Evolutionary conservation across 129 eudicot genomes (phyloP).

Genomic region (Helianthus tuberosus): DNA sequence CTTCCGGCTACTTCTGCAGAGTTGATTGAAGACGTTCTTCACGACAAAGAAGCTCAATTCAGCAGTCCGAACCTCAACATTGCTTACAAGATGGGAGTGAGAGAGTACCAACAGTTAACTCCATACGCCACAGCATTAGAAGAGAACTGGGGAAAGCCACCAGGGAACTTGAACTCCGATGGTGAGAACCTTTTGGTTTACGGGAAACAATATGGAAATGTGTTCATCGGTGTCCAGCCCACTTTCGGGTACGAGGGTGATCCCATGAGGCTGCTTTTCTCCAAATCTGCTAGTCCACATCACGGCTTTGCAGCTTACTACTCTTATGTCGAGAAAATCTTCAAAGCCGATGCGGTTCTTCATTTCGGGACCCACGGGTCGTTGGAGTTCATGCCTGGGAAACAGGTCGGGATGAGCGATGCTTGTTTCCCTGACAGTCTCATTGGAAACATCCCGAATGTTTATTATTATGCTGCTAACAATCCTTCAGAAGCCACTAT

Average conservation of each 20-base stretch:
- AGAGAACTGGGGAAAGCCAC: constrained; percentile 99
- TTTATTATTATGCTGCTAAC: constrained; percentile 95
- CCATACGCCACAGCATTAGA: constrained; percentile 80
- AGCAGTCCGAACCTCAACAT: constrained; percentile 95
- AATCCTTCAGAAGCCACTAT: constrained; percentile 98
- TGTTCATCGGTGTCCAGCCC: constrained; percentile 99
- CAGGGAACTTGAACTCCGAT: constrained; percentile 96
- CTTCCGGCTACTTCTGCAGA: constrained; percentile 85
- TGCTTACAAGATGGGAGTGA: constrained; percentile 87
- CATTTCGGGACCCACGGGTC: constrained; percentile 99
- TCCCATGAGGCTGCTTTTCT: constrained; percentile 96
- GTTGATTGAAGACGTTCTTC: constrained; percentile 88
- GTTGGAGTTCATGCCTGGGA: constrained; percentile 99
- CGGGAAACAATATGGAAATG: constrained; percentile 88
- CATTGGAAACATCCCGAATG: constrained; percentile 92
- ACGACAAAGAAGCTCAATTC: constrained; percentile 98
- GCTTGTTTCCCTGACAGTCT: constrained; percentile 94
- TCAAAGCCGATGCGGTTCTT: constrained; percentile 92
- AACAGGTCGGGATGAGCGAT: constrained; percentile 98
- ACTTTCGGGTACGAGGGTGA: constrained; percentile 98
- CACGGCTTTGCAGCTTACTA: constrained; percentile 99
- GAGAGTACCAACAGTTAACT: constrained; percentile 86
- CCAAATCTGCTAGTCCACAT: constrained; percentile 98
- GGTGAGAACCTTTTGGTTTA: constrained; percentile 97
- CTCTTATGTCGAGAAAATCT: constrained; percentile 90